Base-by-base conservation (phyloP, 1,284 basidiomycete species). In the Leccinum fuscescens region DNA sequence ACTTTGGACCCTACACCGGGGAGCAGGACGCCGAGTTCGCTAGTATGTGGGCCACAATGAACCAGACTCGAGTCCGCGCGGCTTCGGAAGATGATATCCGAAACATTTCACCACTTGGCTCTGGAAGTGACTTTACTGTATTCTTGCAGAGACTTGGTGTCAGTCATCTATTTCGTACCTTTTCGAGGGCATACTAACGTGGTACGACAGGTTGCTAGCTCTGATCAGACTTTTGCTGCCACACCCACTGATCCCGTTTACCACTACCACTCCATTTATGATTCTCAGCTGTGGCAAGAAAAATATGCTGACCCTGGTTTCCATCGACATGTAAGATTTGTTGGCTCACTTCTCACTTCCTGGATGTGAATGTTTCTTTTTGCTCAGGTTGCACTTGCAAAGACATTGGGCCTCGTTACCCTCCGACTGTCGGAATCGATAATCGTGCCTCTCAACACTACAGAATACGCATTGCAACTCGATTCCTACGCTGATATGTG, bases 221-320 rank as follows among this genome's bases (percentile, higher is more conserved):
- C 70, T 17, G 76, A 80, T 62, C 70, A 77, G 55, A 71, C 70
- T 0, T 82, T 81, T 62, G 63, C 58, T 9, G 61, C 60, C 50
- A 74, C 72, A 4, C 74, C 72, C 1, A 74, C 74, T 51, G 89
- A 92, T 69, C 81, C 92, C 5, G 81, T 84, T 5, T 92, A 92
- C 69, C 91, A 92, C 70, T 92, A 92, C 68, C 88, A 90, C 68
- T 90, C 88, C n/a, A 84, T 93, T 63, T 95, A 90, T 72, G 93
- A 95, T 73, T 84, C 82, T 29, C 83, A 88, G 67, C 76, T 78
- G 55, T 95, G 88, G 88, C 87, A 91, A 74, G 85, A 89, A 66
- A 74, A 78, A 29, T 94, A 86, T 68, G 90, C 82, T 37, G 93
- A 95, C 72, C 87, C 88, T 15, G 86, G 83, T 4, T 94, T 92